Evolutionary conservation across 139 green algal species (phyloP).

Genomic region (Coccomyxa sp.): DNA sequence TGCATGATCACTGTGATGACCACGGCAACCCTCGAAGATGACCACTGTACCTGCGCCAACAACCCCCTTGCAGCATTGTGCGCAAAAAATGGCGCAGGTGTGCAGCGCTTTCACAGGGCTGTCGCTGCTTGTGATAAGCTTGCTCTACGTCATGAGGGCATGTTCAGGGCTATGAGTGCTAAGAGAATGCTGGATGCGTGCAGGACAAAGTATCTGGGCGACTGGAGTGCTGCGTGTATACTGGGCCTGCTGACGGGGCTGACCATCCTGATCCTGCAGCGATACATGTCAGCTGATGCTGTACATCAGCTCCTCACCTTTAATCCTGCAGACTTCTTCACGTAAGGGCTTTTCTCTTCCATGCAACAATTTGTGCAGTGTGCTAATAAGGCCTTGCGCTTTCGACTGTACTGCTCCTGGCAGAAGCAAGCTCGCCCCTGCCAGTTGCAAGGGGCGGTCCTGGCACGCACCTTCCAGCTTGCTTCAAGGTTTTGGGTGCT

Average conservation of each 20-base stretch:
- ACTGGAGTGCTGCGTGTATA: constrained; percentile 42
- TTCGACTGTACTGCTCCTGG: neutral
- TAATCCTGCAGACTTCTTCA: constrained; percentile 49
- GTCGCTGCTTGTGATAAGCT: neutral
- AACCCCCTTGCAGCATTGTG: neutral
- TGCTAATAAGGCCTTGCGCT: neutral
- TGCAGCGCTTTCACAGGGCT: neutral
- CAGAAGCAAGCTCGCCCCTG: too few species aligned
- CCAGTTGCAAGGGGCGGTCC: too few species aligned
- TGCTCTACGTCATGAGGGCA: neutral
- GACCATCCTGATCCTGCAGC: constrained; percentile 27
- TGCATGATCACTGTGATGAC: neutral
- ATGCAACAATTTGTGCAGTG: neutral
- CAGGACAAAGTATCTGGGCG: constrained; percentile 39
- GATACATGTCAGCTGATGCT: constrained; percentile 22
- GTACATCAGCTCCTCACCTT: constrained; percentile 44
- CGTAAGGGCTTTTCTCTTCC: constrained; percentile 22
- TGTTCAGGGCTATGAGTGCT: neutral
- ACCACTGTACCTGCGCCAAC: neutral
- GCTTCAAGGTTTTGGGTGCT: too few species aligned
- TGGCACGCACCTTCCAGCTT: too few species aligned
- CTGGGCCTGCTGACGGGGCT: constrained; percentile 35
- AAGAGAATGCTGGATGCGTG: neutral
- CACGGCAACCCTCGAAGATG: neutral
- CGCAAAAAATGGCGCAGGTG: neutral